Base-by-base conservation (phyloP, 805 yeast genomes). In the Candida arabinofermentans region DNA sequence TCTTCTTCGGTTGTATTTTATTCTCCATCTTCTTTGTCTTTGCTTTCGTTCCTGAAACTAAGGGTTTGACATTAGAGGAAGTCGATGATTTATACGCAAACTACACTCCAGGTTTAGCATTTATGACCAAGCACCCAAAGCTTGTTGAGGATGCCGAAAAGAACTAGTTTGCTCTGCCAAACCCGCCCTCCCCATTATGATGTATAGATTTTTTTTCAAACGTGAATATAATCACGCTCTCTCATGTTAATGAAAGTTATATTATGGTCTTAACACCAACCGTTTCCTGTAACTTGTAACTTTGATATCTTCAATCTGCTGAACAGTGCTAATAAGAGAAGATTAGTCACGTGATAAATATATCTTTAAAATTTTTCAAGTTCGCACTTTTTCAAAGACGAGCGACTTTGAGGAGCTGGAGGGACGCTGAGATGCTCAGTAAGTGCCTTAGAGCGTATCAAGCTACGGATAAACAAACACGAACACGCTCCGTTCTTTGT, bases 31-130 rank as follows among this genome's bases (percentile, higher is more conserved):
- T 73, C 64, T 75, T 70, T 55, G 79, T 73, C 42, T 74, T 67
- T 59, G 73, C 73, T 58, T 73, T 64, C 50, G 77, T 75, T 42
- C 66, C 69, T 44, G 80, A 75, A 58, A 75, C 81, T 33, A 74
- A 74, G 65, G 81, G 81, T 3, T 58, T 75, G 54, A 61, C 71
- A 9, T 70, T 75, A 57, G 81, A 75, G 59, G 79, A 75, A 49
- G 79, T 75, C 41, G 80, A 75, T 53, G 75, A 72, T 50, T 55
- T 75, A 46, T 75, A 74, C 50, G 66, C 69, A 10, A 35, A 41
- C 34, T 51, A 45, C 12, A 33, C 24, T 17, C 35, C 35, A 5
- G 35, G 35, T 6, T 33, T 33, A 21, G 35, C 35, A 9, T 44
- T 33, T 17, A 13, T 21, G 24, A 21, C 7, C 8, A 33, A 22